A percentile compares a stretch with the other conserved stretches of the same genome.
Evolutionary conservation across 305 asterid genomes (phyloP).

Genomic region (Petunia hybrid): DNA sequence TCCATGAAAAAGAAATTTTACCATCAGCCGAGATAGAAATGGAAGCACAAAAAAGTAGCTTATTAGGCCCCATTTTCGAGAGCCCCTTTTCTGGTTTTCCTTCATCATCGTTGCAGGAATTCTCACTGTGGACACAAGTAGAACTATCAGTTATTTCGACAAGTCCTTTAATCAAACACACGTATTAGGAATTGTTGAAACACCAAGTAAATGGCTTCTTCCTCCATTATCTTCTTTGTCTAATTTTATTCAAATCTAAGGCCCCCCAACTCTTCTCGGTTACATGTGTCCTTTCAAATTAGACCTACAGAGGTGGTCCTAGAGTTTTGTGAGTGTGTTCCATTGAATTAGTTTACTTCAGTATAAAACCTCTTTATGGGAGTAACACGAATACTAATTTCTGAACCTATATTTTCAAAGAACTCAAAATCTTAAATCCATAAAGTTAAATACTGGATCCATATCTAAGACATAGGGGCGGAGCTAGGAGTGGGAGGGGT

Average conservation of each 20-base stretch:
- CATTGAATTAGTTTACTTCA: too few relatives aligned
- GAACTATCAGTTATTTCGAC: neutral
- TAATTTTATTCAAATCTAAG: neutral
- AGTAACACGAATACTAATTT: too few relatives aligned
- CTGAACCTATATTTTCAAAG: too few relatives aligned
- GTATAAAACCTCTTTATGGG: too few relatives aligned
- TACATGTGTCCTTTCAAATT: neutral
- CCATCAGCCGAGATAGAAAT: constrained; percentile 80
- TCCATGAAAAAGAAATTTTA: constrained; percentile 32
- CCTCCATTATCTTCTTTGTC: neutral
- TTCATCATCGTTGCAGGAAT: constrained; percentile 38
- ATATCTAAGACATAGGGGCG: too few relatives aligned
- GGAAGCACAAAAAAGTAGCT: constrained; percentile 71
- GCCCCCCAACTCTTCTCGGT: constrained; percentile 11
- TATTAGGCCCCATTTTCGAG: constrained; percentile 57
- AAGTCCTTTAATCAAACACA: constrained; percentile 22
- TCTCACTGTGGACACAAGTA: constrained; percentile 53
- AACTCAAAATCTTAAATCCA: too few relatives aligned
- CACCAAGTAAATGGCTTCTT: constrained; percentile 8
- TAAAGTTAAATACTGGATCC: too few relatives aligned
- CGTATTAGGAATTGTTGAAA: neutral
- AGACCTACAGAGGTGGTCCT: neutral
- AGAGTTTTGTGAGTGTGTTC: too few relatives aligned
- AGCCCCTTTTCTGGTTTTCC: constrained; percentile 59
- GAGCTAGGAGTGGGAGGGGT: too few relatives aligned